Evolutionary conservation across 2,329 filamentous ascomycete genomes (phyloP).

Genomic region (Colletotrichum sp.): DNA sequence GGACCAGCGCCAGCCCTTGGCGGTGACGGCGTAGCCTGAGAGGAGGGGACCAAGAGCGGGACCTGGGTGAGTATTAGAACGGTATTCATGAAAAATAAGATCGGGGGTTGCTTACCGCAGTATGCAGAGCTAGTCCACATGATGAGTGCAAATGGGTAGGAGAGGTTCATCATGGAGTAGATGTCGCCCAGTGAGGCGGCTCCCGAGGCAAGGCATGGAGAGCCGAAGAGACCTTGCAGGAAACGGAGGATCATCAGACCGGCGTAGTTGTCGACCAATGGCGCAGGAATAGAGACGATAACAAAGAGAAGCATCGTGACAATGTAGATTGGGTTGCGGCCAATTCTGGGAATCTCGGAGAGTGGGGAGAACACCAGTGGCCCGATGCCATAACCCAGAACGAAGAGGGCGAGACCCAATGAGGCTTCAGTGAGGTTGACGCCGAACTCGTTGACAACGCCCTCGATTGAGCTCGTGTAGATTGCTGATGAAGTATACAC

Average conservation of each 20-base stretch:
- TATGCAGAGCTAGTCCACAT: constrained; percentile 57
- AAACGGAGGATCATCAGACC: constrained; percentile 70
- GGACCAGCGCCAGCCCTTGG: constrained; percentile 68
- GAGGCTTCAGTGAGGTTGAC: constrained; percentile 57
- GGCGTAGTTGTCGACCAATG: constrained; percentile 66
- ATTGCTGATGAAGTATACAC: constrained; percentile 58
- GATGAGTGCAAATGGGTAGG: constrained; percentile 58
- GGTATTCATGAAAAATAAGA: neutral
- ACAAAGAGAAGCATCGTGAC: constrained; percentile 73
- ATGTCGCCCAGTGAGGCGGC: constrained; percentile 58
- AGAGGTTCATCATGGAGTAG: constrained; percentile 57
- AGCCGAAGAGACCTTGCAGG: constrained; percentile 70
- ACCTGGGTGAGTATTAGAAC: neutral
- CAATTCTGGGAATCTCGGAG: constrained; percentile 69
- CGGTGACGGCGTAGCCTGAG: constrained; percentile 63
- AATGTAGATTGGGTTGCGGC: constrained; percentile 72
- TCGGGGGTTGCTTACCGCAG: constrained; percentile 25
- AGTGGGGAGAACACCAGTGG: constrained; percentile 71
- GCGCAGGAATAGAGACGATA: constrained; percentile 68
- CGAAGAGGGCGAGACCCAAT: constrained; percentile 66
- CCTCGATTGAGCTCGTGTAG: constrained; percentile 49
- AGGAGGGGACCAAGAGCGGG: constrained; percentile 65
- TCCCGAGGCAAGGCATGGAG: constrained; percentile 67
- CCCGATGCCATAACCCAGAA: constrained; percentile 67
- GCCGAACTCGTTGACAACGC: constrained; percentile 58